phyloP scores from a whole-genome alignment of 2,329 filamentous ascomycete species.

The Sarocladium oryzae region DNA sequence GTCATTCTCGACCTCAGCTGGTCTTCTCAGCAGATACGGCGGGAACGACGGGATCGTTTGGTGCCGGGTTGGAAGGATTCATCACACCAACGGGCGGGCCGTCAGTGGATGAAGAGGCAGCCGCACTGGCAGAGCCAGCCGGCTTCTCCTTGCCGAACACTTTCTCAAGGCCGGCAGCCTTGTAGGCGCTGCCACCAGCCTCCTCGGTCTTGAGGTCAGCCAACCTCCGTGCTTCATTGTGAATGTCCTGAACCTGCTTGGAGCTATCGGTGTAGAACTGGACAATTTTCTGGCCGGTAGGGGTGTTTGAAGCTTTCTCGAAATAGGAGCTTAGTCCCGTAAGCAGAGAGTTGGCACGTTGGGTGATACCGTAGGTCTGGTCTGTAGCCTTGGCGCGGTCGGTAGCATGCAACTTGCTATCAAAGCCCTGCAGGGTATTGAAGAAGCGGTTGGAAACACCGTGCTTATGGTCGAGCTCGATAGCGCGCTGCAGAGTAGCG shows the following conservation, averaged over 20 bases:
- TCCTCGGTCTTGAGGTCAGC: constrained; percentile 77
- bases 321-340: constrained; percentile 80
- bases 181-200: constrained; percentile 52
- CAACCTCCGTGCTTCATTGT: constrained; percentile 80
- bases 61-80: constrained; percentile 9
- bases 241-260: constrained; percentile 90
- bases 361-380: constrained; percentile 72
- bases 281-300: constrained; percentile 81
- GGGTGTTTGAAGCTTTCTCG: constrained; percentile 82
- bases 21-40: constrained; percentile 9
- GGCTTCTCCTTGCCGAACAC: constrained; percentile 50
- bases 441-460: constrained; percentile 79
- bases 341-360: constrained; percentile 59
- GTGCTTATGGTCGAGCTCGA: constrained; percentile 85
- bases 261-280: constrained; percentile 80
- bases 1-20: constrained; percentile 2
- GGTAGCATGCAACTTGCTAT: constrained; percentile 79
- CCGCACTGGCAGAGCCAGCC: constrained; percentile 26
- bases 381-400: constrained; percentile 83
- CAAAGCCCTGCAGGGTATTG: constrained; percentile 66
- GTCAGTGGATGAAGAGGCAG: constrained; percentile 15
- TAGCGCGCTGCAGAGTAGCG: constrained; percentile 69
- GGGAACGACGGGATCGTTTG: constrained; percentile 6
- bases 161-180: constrained; percentile 50
- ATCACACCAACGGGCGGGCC: constrained; percentile 11